Evolutionary conservation across 495 filamentous ascomycete genomes (phyloP).

Genomic region (Talaromyces thailandensis): DNA sequence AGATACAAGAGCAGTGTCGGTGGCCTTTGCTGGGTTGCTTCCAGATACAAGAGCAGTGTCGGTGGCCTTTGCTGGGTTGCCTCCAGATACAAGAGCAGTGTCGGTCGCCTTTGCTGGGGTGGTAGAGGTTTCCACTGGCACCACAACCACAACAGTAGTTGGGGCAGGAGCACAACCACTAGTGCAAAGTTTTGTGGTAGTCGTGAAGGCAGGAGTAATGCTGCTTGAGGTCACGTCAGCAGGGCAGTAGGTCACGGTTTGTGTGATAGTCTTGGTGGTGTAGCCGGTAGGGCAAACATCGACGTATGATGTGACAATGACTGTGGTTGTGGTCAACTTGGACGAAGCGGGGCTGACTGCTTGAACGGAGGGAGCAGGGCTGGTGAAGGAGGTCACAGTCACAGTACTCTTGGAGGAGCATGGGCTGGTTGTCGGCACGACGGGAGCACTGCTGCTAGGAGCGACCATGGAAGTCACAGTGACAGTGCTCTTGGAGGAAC

Average conservation of each 20-base stretch:
- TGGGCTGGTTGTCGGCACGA: not conserved
- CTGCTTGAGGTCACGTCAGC: not conserved
- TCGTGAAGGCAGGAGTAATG: slow-evolving; percentile 2
- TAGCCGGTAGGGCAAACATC: slow-evolving; percentile 4
- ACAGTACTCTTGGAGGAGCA: slow-evolving; percentile 1
- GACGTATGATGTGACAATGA: slow-evolving; percentile 2
- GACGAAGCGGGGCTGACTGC: not conserved
- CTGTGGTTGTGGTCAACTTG: slow-evolving; percentile 5
- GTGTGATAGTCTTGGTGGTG: slow-evolving; percentile 4
- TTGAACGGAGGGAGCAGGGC: not conserved
- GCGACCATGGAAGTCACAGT: not conserved
- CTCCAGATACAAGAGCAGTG: not conserved
- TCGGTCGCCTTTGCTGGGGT: not conserved
- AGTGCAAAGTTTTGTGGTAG: slow-evolving; percentile 1
- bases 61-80: not conserved
- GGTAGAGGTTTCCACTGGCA: not conserved
- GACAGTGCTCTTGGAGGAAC: not conserved
- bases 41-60: too few species aligned
- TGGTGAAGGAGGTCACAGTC: slow-evolving; percentile 1
- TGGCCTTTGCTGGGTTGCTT: not conserved
- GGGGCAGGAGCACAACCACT: not conserved
- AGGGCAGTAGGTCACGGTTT: slow-evolving; percentile 6
- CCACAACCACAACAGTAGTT: slow-evolving; percentile 1
- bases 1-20: not conserved
- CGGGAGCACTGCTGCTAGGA: not conserved